Conservation (phyloP, 2,329 filamentous ascomycete genomes). For the Pyricularia grisea region DNA sequence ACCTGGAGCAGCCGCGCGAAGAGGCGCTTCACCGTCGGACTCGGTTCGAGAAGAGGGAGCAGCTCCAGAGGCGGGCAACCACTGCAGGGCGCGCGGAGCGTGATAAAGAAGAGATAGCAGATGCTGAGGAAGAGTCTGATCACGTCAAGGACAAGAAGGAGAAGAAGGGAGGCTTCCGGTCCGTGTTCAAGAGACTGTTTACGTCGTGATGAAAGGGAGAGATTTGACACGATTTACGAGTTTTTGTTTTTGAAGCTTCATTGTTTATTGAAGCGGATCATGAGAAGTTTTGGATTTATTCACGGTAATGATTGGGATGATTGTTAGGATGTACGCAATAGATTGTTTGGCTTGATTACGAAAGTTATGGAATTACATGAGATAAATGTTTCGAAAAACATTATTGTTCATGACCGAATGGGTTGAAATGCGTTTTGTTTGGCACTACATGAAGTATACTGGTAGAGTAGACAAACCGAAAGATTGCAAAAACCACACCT, state of each 20-base stretch:
- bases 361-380: not conserved
- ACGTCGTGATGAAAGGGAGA: not conserved
- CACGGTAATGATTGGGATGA: not conserved
- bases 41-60: slow-evolving; percentile 12
- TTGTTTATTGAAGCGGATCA: not conserved
- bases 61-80: not conserved
- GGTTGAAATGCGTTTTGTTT: not conserved
- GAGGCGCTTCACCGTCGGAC: slow-evolving; percentile 13
- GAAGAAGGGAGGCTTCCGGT: slow-evolving; percentile 8
- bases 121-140: not conserved
- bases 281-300: not conserved
- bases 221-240: not conserved
- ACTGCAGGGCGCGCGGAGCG: not conserved
- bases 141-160: slow-evolving; percentile 5
- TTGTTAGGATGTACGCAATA: not conserved
- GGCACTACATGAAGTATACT: too few species aligned
- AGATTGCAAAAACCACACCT: not conserved
- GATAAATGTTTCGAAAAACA: not conserved
- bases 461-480: not conserved
- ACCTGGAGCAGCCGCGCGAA: slow-evolving; percentile 2
- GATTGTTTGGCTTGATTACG: not conserved
- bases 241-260: not conserved
- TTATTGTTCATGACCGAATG: not conserved
- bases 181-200: slow-evolving; percentile 11
- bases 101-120: not conserved